A percentile compares a stretch with the other conserved stretches of the same genome.
Conservation (phyloP, 371 early-diverging fungal genomes). For the Thermomucor indicae-seudaticae region DNA sequence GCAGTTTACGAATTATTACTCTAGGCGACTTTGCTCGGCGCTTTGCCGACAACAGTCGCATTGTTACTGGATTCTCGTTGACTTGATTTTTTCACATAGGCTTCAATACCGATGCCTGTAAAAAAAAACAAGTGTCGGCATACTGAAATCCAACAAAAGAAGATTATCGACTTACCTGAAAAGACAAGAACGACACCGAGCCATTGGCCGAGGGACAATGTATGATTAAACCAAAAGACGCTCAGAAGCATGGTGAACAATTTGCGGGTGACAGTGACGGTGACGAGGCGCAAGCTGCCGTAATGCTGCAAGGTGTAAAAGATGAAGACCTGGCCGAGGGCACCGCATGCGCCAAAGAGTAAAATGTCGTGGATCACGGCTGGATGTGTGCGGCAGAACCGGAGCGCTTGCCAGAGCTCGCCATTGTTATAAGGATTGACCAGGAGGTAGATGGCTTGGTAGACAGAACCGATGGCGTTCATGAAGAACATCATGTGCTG, state of each 20-base stretch:
- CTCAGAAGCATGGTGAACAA: constrained; percentile 92
- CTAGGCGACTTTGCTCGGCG: too few species aligned
- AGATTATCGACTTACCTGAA: constrained; percentile 42
- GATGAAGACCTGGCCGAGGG: constrained; percentile 97
- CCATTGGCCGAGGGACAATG: constrained; percentile 83
- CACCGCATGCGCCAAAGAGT: constrained; percentile 87
- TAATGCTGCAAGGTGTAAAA: constrained; percentile 92
- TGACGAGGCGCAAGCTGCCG: constrained; percentile 90
- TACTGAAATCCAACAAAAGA: too few species aligned
- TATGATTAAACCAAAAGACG: constrained; percentile 85
- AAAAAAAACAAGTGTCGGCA: background rate
- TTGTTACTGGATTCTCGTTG: too few species aligned
- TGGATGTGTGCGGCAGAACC: constrained; percentile 75
- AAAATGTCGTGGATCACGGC: constrained; percentile 78
- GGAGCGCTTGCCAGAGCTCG: constrained; percentile 79
- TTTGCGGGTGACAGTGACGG: constrained; percentile 96
- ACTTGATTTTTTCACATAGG: constrained; percentile 42
- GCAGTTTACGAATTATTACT: too few species aligned
- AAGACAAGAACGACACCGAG: constrained; percentile 83
- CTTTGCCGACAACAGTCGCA: too few species aligned
- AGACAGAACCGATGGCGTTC: constrained; percentile 78
- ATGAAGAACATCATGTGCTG: constrained; percentile 98
- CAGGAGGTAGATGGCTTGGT: constrained; percentile 69
- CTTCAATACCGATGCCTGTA: constrained; percentile 67
- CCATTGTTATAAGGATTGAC: constrained; percentile 65